phyloP scores from a whole-genome alignment of 2,329 filamentous ascomycete genomes.

The Teratosphaeria gauchensis region DNA sequence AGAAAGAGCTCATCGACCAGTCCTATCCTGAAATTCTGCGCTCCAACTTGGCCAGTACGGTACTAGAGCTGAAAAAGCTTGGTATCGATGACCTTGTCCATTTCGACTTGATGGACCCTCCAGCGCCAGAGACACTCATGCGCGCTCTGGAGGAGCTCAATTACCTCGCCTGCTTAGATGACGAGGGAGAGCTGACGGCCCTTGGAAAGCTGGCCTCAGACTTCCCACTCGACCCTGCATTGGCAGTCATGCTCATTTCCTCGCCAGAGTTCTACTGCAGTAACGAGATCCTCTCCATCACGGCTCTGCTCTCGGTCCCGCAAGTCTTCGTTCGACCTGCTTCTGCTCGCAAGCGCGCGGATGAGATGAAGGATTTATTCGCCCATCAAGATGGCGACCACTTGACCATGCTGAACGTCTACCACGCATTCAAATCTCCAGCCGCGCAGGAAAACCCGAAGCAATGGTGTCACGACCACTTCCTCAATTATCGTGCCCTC shows the following conservation, averaged over 20 bases:
- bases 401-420: constrained; percentile 90
- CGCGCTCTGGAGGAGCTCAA: constrained; percentile 94
- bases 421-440: constrained; percentile 86
- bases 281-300: constrained; percentile 94
- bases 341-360: constrained; percentile 75
- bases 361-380: constrained; percentile 95
- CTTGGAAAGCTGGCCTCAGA: constrained; percentile 84
- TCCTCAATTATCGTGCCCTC: constrained; percentile 78
- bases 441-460: constrained; percentile 63
- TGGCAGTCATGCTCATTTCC: constrained; percentile 96
- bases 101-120: constrained; percentile 97
- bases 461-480: constrained; percentile 96
- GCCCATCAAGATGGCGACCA: constrained; percentile 91
- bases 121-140: constrained; percentile 97
- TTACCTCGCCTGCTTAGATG: constrained; percentile 90
- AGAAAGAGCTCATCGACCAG: constrained; percentile 94
- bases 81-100: constrained; percentile 92
- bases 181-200: constrained; percentile 84
- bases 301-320: constrained; percentile 84
- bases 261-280: constrained; percentile 98
- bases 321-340: constrained; percentile 87
- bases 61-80: constrained; percentile 93
- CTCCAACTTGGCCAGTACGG: constrained; percentile 89
- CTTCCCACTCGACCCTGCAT: constrained; percentile 84
- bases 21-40: constrained; percentile 93